Base-by-base conservation (phyloP, 768 basidiomycete genomes). In the Lactarius tabidus region DNA sequence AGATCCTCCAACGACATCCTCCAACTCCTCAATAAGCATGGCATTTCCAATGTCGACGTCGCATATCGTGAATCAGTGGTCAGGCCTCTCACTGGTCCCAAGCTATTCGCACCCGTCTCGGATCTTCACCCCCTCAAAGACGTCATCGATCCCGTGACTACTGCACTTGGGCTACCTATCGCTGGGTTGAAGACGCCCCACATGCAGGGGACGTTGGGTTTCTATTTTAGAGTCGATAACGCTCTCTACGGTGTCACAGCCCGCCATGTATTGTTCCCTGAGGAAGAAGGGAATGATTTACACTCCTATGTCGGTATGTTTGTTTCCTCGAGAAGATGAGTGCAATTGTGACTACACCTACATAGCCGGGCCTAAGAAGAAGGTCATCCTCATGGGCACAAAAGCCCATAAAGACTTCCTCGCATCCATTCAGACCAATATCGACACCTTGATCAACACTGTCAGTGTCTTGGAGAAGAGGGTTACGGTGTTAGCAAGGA, bases 81-180 rank as follows among this genome's bases (percentile, higher is more conserved):
- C 62, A 41, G 57, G 59, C 1, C 9, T 45, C 59, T 67, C 9
- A 6, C 23, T 57, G 72, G 73, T 26, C 72, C 73, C 33, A 62
- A 57, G 15, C 69, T 74, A 3, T 72, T 61, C 67, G 18, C 57
- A 9, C 74, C 73, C 20, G 73, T 67, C 45, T 60, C 55, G 8
- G 23, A 64, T 59, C 31, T 55, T 17, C 60, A 78, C 63, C 66
- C 74, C 59, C 75, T 77, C 60, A 74, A 75, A 69, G 33, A 33
- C 8, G 33, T 33, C 33, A 33, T 33, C 3, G 33, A 33, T 33
- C 8, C 33, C 33, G 33, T 33, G 33, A 33, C 33, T 8, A 33
- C 33, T 8, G 33, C 33, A 3, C 33, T 33, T 33, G 33, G 33
- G 4, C 33, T 33, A 8, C 33, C 33, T 33, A 33, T 33, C 8